Percentiles rank a stretch among this genome's conserved stretches.
phyloP scores from a whole-genome alignment of 352 stramenopile species.

The Phytopythium mirpurense region DNA sequence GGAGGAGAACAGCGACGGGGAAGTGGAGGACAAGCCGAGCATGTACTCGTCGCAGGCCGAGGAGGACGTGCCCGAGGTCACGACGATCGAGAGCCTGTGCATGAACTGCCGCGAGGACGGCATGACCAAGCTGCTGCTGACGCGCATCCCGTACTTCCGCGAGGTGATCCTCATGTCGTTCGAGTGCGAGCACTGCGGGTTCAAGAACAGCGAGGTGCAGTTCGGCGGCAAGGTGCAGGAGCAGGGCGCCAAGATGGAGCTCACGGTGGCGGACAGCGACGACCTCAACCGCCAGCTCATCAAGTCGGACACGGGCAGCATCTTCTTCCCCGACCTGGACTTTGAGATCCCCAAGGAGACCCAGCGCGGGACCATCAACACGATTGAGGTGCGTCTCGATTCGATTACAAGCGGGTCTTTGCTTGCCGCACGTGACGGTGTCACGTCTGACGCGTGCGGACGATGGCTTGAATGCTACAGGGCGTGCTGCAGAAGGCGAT shows the following conservation, averaged over 20 bases:
- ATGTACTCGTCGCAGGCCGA: constrained; percentile 41
- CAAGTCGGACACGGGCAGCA: constrained; percentile 80
- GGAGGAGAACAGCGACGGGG: constrained; percentile 6
- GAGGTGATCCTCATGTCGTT: constrained; percentile 94
- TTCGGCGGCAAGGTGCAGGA: constrained; percentile 72
- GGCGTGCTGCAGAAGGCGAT: constrained; percentile 58
- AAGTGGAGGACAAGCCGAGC: constrained; percentile 15
- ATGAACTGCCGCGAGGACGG: constrained; percentile 88
- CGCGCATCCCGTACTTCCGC: constrained; percentile 92
- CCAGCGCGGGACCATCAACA: constrained; percentile 86
- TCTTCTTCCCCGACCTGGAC: constrained; percentile 76
- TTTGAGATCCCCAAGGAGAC: constrained; percentile 89
- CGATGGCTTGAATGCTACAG: neutral
- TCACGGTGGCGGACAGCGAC: constrained; percentile 34
- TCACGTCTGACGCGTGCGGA: constrained; percentile 4
- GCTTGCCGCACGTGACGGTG: neutral
- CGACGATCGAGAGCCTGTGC: constrained; percentile 78
- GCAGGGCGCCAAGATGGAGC: constrained; percentile 47
- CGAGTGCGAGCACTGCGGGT: constrained; percentile 85
- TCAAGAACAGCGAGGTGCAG: constrained; percentile 71
- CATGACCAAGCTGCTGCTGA: constrained; percentile 88
- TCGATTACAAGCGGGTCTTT: no score
- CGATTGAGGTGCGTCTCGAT: constrained; percentile 63
- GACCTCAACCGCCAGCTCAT: constrained; percentile 90
- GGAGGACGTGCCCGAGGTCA: constrained; percentile 55